Evolutionary conservation across 2,329 filamentous ascomycete species (phyloP).

Genomic region (Diaporthe batatas): DNA sequence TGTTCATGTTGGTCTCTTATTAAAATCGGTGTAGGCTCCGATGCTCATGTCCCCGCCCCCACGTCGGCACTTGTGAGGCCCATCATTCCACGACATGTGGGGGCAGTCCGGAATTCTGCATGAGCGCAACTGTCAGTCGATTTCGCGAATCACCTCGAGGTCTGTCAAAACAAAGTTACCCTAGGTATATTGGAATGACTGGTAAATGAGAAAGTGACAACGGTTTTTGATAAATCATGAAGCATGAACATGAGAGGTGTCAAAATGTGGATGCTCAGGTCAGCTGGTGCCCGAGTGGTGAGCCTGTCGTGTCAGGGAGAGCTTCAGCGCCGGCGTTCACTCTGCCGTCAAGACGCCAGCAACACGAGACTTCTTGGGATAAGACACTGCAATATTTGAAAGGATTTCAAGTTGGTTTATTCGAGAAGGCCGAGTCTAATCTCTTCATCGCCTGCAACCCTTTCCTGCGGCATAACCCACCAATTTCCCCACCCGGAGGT

Average conservation of each 20-base stretch:
- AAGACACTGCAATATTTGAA: not conserved
- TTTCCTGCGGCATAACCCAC: not conserved
- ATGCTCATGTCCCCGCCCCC: not conserved
- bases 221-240: not conserved
- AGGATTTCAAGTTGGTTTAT: not conserved
- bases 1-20: too few species aligned
- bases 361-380: not conserved
- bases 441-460: not conserved
- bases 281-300: too few species aligned
- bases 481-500: not conserved
- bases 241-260: not conserved
- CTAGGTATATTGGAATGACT: too few species aligned
- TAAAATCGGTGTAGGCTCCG: too few species aligned
- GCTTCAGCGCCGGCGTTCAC: not conserved
- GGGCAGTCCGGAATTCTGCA: not conserved
- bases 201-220: too few species aligned
- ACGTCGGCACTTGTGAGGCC: constrained; percentile 3
- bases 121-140: not conserved
- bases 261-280: too few species aligned
- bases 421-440: not conserved
- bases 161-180: too few species aligned
- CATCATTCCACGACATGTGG: not conserved
- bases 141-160: not conserved
- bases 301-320: not conserved
- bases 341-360: not conserved